Evolutionary conservation across 2,329 filamentous ascomycete species (phyloP).

Genomic region (Penicillium sp.): DNA sequence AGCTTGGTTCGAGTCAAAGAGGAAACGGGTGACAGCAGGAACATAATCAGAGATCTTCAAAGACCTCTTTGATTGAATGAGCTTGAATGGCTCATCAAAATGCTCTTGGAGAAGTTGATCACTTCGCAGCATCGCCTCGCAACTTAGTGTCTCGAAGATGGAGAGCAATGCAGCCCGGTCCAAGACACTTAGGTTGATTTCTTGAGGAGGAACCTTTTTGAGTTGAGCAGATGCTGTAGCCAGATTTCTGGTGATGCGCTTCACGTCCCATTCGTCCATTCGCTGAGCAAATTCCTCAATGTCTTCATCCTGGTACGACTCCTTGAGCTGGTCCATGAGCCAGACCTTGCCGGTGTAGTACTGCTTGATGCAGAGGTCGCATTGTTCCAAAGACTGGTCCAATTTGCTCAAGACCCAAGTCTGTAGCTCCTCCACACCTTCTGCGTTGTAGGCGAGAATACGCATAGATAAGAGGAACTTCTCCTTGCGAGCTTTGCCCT

Average conservation of each 20-base stretch:
- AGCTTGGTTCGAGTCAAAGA: constrained; percentile 73
- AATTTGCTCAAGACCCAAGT: constrained; percentile 64
- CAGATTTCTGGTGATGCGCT: constrained; percentile 66
- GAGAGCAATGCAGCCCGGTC: constrained; percentile 72
- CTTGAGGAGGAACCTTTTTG: constrained; percentile 55
- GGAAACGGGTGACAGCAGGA: constrained; percentile 82
- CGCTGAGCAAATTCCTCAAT: constrained; percentile 60
- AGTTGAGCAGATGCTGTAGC: constrained; percentile 63
- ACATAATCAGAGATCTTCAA: constrained; percentile 77
- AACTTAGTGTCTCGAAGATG: constrained; percentile 88
- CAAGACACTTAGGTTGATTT: constrained; percentile 58
- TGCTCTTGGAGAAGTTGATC: constrained; percentile 60
- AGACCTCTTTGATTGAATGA: constrained; percentile 78
- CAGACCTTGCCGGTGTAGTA: constrained; percentile 73
- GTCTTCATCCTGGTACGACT: constrained; percentile 58
- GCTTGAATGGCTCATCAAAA: constrained; percentile 83
- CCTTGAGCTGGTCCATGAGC: constrained; percentile 68
- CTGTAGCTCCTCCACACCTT: constrained; percentile 65
- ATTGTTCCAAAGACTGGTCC: constrained; percentile 65
- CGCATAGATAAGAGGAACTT: constrained; percentile 71
- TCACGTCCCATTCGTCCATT: constrained; percentile 66
- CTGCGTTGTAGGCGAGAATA: constrained; percentile 70
- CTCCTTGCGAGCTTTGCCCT: constrained; percentile 63
- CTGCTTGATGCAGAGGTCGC: constrained; percentile 73
- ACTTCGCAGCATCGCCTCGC: constrained; percentile 73